These are phyloP conservation scores for Teratosphaeria gauchensis DNA, from an alignment of 2,329 filamentous ascomycete genomes.

Conservation along the genomic window DNA sequence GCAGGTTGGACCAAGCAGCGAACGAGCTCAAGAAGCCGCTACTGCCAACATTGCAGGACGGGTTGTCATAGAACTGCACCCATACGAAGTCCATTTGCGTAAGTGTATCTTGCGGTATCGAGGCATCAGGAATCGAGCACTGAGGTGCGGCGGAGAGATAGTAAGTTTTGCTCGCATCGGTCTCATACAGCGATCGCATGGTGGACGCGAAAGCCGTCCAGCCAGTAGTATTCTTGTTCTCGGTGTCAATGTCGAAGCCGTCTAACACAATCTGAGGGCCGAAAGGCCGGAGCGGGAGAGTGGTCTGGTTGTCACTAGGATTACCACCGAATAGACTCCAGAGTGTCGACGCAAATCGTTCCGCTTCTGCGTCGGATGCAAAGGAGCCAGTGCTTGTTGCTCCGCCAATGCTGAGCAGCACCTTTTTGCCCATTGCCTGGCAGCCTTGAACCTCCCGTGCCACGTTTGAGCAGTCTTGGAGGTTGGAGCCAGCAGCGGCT, in stretches of 20 bases:
- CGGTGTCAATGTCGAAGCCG: slow-evolving; percentile 33
- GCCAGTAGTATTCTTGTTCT: slow-evolving; percentile 18
- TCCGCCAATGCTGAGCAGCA: slow-evolving; percentile 31
- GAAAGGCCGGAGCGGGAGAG: slow-evolving; percentile 19
- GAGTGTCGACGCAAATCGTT: slow-evolving; percentile 21
- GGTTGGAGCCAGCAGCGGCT: neutral
- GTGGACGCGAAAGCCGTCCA: slow-evolving; percentile 21
- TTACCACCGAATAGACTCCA: slow-evolving; percentile 30
- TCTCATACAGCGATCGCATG: slow-evolving; percentile 16
- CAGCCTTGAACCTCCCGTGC: neutral
- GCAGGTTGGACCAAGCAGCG: slow-evolving; percentile 19
- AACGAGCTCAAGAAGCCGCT: slow-evolving; percentile 21
- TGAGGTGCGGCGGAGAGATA: slow-evolving; percentile 31
- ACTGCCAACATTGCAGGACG: slow-evolving; percentile 23
- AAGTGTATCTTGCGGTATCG: slow-evolving; percentile 24
- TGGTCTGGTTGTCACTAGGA: slow-evolving; percentile 7
- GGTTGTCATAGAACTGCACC: slow-evolving; percentile 36
- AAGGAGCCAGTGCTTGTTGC: slow-evolving; percentile 22
- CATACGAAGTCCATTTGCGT: slow-evolving; percentile 28
- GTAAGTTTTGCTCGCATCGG: slow-evolving; percentile 21
- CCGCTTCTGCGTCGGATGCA: slow-evolving; percentile 18
- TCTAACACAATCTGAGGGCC: slow-evolving; percentile 19
- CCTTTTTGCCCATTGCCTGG: slow-evolving; percentile 30
- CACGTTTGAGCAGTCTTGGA: neutral
- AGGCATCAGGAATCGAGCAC: slow-evolving; percentile 27